phyloP scores from a whole-genome alignment of 1,139 yeast genomes.

The Kurtzmaniella natalensis region DNA sequence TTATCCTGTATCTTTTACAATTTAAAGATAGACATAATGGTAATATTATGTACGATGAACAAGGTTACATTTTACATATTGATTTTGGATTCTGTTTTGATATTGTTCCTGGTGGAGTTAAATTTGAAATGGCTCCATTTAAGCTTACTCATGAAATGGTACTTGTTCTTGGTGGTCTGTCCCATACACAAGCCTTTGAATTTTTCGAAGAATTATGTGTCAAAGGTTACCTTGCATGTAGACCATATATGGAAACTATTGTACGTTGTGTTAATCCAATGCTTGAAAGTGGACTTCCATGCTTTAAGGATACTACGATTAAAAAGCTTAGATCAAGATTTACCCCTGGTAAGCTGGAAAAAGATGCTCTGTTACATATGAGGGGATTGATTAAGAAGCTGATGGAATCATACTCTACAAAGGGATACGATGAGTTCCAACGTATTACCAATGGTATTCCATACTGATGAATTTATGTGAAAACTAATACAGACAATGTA shows the following conservation, averaged over 20 bases:
- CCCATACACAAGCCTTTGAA: slow-evolving; percentile 78
- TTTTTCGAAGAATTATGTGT: slow-evolving; percentile 96
- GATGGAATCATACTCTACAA: slow-evolving; percentile 83
- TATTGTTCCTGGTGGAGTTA: slow-evolving; percentile 98
- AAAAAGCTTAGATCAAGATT: slow-evolving; percentile 73
- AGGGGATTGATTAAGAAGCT: slow-evolving; percentile 73
- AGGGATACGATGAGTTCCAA: slow-evolving; percentile 97
- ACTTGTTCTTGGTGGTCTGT: slow-evolving; percentile 86
- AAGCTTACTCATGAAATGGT: slow-evolving; percentile 96
- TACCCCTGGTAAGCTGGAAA: slow-evolving; percentile 75
- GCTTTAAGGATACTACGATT: slow-evolving; percentile 84
- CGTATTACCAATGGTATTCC: slow-evolving; percentile 95
- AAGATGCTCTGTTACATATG: slow-evolving; percentile 80
- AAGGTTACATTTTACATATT: slow-evolving; percentile 91
- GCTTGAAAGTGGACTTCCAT: slow-evolving; percentile 94
- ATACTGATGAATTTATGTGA: slow-evolving; percentile 49
- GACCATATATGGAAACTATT: slow-evolving; percentile 87
- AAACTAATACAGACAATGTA: no score
- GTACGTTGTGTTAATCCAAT: slow-evolving; percentile 85
- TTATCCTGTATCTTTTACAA: slow-evolving; percentile 85
- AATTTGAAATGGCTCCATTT: slow-evolving; percentile 96
- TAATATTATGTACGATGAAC: slow-evolving; percentile 95
- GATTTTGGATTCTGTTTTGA: slow-evolving; percentile 99
- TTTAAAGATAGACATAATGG: slow-evolving; percentile 99
- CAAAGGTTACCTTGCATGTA: slow-evolving; percentile 83